Evolutionary conservation across 2,329 filamentous ascomycete genomes (phyloP).

Genomic region (Trichothecium roseum): DNA sequence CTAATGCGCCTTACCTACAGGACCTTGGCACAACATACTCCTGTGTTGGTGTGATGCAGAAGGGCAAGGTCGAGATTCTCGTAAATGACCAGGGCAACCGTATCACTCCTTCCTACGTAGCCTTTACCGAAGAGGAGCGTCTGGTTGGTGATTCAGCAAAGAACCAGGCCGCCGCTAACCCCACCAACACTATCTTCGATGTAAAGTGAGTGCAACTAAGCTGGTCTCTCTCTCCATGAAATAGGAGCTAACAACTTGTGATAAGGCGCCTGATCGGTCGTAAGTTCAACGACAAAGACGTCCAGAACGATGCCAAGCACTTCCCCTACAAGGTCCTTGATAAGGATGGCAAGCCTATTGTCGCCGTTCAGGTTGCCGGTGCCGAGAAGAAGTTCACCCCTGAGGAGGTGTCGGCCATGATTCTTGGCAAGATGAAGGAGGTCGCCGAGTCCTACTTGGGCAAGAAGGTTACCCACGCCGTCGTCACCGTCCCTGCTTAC

Average conservation of each 20-base stretch:
- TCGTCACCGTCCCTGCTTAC: conserved; percentile 93
- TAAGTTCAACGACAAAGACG: conserved; percentile 74
- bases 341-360: conserved; percentile 81
- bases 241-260: conserved; percentile 9
- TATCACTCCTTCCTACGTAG: conserved; percentile 91
- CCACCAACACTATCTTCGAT: conserved; percentile 65
- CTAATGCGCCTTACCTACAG: conserved; percentile 17
- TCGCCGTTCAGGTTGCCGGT: conserved; percentile 62
- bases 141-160: conserved; percentile 96
- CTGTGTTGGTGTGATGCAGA: conserved; percentile 93
- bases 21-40: conserved; percentile 83
- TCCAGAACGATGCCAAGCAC: conserved; percentile 93
- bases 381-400: conserved; percentile 64
- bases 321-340: conserved; percentile 92
- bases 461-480: conserved; percentile 76
- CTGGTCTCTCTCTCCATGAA: background rate
- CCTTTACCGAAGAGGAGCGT: conserved; percentile 93
- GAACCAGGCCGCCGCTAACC: conserved; percentile 84
- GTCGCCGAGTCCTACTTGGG: conserved; percentile 69
- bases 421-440: conserved; percentile 78
- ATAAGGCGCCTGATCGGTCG: conserved; percentile 71
- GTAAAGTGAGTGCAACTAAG: conserved; percentile 58
- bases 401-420: conserved; percentile 73
- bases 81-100: conserved; percentile 96
- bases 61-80: conserved; percentile 89